These are phyloP conservation scores for Ashbya aceris DNA, from an alignment of 1,139 yeast species.

Conservation along the genomic window DNA sequence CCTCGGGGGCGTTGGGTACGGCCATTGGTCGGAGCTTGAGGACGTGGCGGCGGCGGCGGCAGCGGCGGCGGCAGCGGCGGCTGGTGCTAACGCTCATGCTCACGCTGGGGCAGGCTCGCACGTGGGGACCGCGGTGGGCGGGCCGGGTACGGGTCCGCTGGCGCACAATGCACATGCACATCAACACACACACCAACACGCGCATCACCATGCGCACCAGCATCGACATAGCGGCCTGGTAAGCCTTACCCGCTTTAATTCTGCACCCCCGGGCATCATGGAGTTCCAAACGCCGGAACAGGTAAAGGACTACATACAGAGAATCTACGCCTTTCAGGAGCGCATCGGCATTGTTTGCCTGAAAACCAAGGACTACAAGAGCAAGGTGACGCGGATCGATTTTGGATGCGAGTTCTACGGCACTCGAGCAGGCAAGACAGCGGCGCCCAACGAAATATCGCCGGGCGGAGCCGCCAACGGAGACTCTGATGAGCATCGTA, in stretches of 20 bases:
- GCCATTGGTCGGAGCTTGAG: slow-evolving; percentile 3
- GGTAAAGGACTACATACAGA: slow-evolving; percentile 3
- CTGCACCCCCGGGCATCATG: slow-evolving; percentile 3
- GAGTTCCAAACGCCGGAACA: slow-evolving; percentile 4
- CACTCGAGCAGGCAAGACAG: slow-evolving; percentile 2
- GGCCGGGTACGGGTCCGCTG: background rate
- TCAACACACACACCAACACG: background rate
- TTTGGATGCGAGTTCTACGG: slow-evolving; percentile 4
- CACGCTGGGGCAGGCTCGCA: slow-evolving; percentile 1
- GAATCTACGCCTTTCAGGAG: slow-evolving; percentile 2
- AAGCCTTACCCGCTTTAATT: slow-evolving; percentile 1
- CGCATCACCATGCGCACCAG: slow-evolving; percentile 1
- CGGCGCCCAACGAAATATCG: background rate
- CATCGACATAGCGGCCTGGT: background rate
- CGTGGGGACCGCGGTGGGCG: background rate
- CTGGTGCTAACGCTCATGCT: background rate
- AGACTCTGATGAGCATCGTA: slow-evolving; percentile 3
- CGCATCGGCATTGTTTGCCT: slow-evolving; percentile 2
- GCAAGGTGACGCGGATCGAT: slow-evolving; percentile 4
- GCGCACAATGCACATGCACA: background rate
- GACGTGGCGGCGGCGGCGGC: slow-evolving; percentile 1
- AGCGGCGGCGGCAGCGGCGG: background rate
- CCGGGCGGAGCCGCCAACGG: slow-evolving; percentile 2
- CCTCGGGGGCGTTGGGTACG: slow-evolving; percentile 1
- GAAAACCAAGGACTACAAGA: slow-evolving; percentile 3